Evolutionary conservation across 75 land plant genomes (phyloP).

Genomic region (Pseudotsuga menziesii): DNA sequence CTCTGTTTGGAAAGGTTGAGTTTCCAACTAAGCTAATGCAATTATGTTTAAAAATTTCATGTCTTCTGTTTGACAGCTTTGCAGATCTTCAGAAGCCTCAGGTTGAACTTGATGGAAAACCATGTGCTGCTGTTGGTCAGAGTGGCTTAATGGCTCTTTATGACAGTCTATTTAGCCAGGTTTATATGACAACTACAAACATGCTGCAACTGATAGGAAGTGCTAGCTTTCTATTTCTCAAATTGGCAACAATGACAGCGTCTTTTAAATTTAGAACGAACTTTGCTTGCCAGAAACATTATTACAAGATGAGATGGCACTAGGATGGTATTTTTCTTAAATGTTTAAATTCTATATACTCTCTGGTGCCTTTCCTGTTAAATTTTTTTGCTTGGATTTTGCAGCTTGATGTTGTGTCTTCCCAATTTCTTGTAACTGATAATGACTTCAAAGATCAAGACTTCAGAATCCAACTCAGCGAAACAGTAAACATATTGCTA

Average conservation of each 20-base stretch:
- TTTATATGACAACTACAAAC: slow-evolving; percentile 7
- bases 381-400: not conserved
- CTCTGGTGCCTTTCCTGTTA: no score
- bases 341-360: no score
- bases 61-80: slow-evolving; percentile 42
- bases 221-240: no score
- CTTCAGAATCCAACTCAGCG: slow-evolving; percentile 69
- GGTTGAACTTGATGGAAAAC: slow-evolving; percentile 86
- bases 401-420: slow-evolving; percentile 96
- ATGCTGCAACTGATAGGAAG: no score
- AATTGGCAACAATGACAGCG: no score
- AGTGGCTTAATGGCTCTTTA: slow-evolving; percentile 97
- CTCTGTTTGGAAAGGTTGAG: no score
- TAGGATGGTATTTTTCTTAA: no score
- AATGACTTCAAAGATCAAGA: slow-evolving; percentile 72
- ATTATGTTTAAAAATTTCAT: no score
- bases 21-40: no score
- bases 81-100: slow-evolving; percentile 94
- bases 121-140: slow-evolving; percentile 97
- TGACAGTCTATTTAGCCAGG: slow-evolving; percentile 90
- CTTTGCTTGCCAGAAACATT: no score
- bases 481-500: slow-evolving; percentile 74
- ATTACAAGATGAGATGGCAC: no score
- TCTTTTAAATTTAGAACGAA: no score
- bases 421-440: slow-evolving; percentile 96